phyloP scores from a whole-genome alignment of 495 filamentous ascomycete genomes.

The Hyaloscypha hepaticicola region DNA sequence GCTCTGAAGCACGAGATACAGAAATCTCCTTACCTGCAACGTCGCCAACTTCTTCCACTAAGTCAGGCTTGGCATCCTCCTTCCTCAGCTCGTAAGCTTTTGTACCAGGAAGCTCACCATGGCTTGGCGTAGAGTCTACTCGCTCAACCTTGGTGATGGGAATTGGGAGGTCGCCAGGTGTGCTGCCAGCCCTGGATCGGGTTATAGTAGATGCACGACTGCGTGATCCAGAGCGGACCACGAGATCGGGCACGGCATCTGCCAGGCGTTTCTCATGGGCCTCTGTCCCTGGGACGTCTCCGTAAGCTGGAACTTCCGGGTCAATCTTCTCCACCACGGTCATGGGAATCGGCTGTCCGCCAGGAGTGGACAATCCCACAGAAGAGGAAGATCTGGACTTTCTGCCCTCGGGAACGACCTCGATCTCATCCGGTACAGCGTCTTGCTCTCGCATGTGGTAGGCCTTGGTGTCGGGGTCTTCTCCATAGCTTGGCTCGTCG shows the following conservation, averaged over 20 bases:
- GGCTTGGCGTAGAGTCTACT: constrained; percentile 46
- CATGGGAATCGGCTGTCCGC: constrained; percentile 66
- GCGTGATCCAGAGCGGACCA: constrained; percentile 23
- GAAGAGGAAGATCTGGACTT: constrained; percentile 3
- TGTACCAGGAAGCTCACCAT: constrained; percentile 89
- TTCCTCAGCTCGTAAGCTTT: constrained; percentile 70
- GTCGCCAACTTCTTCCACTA: constrained; percentile 45
- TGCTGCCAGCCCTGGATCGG: constrained; percentile 28
- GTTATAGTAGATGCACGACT: constrained; percentile 23
- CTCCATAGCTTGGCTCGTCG: constrained; percentile 69
- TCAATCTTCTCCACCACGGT: constrained; percentile 84
- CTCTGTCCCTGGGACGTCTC: constrained; percentile 27
- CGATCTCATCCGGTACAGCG: constrained; percentile 72
- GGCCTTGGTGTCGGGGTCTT: constrained; percentile 81
- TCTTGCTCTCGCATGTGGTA: constrained; percentile 74
- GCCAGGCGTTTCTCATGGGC: constrained; percentile 26
- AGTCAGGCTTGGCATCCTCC: constrained; percentile 82
- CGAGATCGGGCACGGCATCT: constrained; percentile 32
- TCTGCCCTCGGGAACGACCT: constrained; percentile 35
- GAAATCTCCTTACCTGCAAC: constrained; percentile 26
- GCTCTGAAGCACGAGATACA: constrained; percentile 35
- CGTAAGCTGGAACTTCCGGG: constrained; percentile 44
- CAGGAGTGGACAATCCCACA: constrained; percentile 38
- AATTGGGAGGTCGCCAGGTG: constrained; percentile 31
- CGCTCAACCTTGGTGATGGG: constrained; percentile 32